phyloP scores from a whole-genome alignment of 805 yeast genomes.

The Komagataella phaffii region DNA sequence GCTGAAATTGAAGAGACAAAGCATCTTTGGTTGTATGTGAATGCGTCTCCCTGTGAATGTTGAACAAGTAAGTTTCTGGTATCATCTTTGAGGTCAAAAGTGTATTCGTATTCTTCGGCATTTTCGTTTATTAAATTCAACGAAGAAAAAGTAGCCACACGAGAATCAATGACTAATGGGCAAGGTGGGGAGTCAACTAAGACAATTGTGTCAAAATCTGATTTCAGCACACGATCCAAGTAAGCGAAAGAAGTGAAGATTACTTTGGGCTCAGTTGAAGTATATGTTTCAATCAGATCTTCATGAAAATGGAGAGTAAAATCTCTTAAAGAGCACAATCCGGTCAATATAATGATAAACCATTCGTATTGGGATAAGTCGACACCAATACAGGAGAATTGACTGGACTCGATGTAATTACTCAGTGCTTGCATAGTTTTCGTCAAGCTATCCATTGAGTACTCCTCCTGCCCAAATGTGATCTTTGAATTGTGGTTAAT shows the following conservation, averaged over 20 bases:
- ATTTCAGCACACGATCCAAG: constrained; percentile 5
- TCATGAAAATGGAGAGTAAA: neutral
- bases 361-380: neutral
- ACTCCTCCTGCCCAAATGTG: constrained; percentile 18
- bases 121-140: neutral
- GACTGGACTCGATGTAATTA: neutral
- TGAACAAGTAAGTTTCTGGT: neutral
- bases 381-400: neutral
- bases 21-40: constrained; percentile 17
- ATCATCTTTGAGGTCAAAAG: neutral
- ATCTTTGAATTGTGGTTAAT: constrained; percentile 1
- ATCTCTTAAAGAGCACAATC: neutral
- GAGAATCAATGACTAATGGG: constrained; percentile 5
- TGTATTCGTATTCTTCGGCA: neutral
- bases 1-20: constrained; percentile 22
- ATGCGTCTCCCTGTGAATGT: constrained; percentile 6
- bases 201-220: constrained; percentile 16
- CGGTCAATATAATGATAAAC: neutral
- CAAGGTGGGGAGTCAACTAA: constrained; percentile 18
- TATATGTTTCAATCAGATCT: neutral
- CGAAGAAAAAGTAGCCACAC: neutral
- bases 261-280: neutral
- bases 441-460: constrained; percentile 8
- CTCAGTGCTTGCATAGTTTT: constrained; percentile 1
- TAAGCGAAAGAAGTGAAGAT: neutral